phyloP scores from a whole-genome alignment of 2,329 filamentous ascomycete genomes.

The Trichoderma sp. region DNA sequence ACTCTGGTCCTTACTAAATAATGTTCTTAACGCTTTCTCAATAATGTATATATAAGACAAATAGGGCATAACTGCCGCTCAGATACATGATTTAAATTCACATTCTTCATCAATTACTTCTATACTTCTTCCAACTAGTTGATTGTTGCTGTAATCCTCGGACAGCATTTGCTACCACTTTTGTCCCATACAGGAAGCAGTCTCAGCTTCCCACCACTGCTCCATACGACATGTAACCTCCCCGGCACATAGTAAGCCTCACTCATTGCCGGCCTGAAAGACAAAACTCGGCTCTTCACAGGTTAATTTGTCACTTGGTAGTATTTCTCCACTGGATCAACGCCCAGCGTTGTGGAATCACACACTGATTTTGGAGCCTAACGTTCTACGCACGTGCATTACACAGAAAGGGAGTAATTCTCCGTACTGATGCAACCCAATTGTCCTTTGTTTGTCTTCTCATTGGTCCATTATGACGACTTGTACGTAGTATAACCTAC shows the following conservation, averaged over 20 bases:
- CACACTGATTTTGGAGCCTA: background rate
- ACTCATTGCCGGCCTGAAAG: background rate
- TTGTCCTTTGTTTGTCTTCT: background rate
- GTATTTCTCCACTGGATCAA: background rate
- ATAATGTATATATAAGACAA: conserved; percentile 6
- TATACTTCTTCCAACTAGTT: background rate
- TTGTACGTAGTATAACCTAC: background rate
- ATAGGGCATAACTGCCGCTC: conserved; percentile 1
- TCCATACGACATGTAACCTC: background rate
- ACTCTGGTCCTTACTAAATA: conserved; percentile 9
- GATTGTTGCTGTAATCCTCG: background rate
- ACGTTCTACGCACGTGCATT: background rate
- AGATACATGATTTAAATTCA: background rate
- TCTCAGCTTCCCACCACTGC: background rate
- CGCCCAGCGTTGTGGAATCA: background rate
- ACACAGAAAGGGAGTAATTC: background rate
- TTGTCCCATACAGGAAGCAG: background rate
- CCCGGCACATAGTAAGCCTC: background rate
- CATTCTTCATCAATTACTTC: background rate
- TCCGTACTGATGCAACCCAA: background rate
- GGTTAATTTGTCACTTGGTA: background rate
- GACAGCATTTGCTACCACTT: background rate
- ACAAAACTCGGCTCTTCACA: background rate
- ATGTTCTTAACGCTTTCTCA: background rate
- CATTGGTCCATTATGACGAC: background rate